Conservation (phyloP, 495 filamentous ascomycete species). For the Aspergillus conjunctus region DNA sequence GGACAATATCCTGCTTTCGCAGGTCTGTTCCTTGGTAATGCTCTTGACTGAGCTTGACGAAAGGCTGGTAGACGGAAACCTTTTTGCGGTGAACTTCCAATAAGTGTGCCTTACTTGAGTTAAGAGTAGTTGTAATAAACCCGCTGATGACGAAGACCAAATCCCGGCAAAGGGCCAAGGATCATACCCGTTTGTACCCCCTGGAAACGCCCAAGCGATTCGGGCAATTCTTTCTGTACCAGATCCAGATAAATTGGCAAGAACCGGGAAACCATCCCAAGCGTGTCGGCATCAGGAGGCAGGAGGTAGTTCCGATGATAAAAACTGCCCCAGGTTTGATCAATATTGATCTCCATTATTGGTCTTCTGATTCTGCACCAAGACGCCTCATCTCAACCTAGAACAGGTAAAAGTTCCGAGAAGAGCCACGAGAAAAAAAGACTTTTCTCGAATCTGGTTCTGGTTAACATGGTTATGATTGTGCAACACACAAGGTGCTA, state of each 20-base stretch:
- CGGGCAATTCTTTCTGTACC: neutral
- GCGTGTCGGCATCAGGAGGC: neutral
- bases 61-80: too few species aligned
- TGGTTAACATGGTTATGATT: neutral
- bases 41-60: too few species aligned
- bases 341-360: slow-evolving; percentile 1
- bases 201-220: neutral
- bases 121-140: too few species aligned
- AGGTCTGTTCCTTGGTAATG: too few species aligned
- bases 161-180: too few species aligned
- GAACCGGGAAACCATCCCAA: neutral
- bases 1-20: too few species aligned
- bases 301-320: neutral
- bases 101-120: too few species aligned
- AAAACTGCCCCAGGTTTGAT: neutral
- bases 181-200: neutral
- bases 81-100: too few species aligned
- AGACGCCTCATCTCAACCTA: neutral
- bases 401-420: neutral
- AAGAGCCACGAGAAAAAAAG: neutral
- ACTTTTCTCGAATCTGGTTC: neutral
- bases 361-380: neutral
- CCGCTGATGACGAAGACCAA: too few species aligned
- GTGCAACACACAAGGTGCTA: slow-evolving; percentile 2
- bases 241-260: neutral